Evolutionary conservation across 2,329 filamentous ascomycete genomes (phyloP).

Genomic region (Penicillium freii): DNA sequence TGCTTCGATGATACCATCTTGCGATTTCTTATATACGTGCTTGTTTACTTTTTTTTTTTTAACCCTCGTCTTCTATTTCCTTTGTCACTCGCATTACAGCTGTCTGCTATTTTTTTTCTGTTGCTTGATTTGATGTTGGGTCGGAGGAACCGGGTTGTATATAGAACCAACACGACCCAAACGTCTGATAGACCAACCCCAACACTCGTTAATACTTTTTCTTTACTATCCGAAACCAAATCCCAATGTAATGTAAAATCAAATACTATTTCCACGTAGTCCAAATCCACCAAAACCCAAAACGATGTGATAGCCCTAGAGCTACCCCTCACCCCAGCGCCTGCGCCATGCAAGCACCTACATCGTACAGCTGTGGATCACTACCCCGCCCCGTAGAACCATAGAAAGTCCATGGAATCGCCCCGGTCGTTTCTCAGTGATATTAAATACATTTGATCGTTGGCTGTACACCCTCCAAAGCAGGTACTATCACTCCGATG

Average conservation of each 20-base stretch:
- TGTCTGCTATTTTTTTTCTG: neutral
- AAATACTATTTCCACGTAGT: slow-evolving; percentile 8
- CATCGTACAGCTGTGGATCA: slow-evolving; percentile 4
- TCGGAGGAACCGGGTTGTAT: slow-evolving; percentile 23
- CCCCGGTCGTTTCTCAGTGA: neutral
- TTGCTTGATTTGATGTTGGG: slow-evolving; percentile 10
- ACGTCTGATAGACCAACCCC: slow-evolving; percentile 19
- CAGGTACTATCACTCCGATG: slow-evolving; percentile 1
- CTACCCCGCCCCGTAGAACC: slow-evolving; percentile 1
- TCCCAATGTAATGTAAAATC: neutral
- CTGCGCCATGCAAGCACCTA: neutral
- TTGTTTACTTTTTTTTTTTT: neutral
- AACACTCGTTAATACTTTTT: slow-evolving; percentile 6
- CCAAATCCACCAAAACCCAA: neutral
- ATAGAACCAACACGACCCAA: slow-evolving; percentile 21
- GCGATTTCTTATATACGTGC: slow-evolving; percentile 25
- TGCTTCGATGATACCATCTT: slow-evolving; percentile 42
- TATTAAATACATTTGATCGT: too few relatives aligned
- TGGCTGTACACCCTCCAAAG: neutral
- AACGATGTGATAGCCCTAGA: slow-evolving; percentile 9
- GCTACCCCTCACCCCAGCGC: slow-evolving; percentile 3
- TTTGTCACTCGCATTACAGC: slow-evolving; percentile 10
- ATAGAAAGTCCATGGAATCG: neutral
- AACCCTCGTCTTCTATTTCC: slow-evolving; percentile 1
- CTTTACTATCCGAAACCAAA: neutral